phyloP scores from a whole-genome alignment of 768 basidiomycete genomes.

The Daedaleopsis nitida region DNA sequence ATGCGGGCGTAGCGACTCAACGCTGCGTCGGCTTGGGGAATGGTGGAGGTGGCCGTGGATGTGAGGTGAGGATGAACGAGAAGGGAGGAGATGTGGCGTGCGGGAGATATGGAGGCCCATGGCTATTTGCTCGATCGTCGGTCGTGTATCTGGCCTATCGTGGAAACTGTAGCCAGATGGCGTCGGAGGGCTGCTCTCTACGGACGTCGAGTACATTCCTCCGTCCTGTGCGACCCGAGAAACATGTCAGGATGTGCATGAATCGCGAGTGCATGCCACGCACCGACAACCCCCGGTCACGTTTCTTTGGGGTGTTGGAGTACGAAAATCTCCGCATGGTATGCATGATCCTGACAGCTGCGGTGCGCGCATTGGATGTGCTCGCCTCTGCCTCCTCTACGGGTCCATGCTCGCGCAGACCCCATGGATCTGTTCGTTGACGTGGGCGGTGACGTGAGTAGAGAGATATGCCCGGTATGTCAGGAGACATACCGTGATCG shows the following conservation, averaged over 20 bases:
- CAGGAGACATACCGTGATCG: slow-evolving; percentile 2
- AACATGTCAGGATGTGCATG: background rate
- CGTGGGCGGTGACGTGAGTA: background rate
- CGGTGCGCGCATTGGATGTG: slow-evolving; percentile 13
- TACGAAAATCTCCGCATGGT: slow-evolving; percentile 20
- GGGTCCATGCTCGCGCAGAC: background rate
- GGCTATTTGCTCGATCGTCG: slow-evolving; percentile 75
- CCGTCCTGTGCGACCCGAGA: slow-evolving; percentile 11
- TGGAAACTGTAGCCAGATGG: slow-evolving; percentile 37
- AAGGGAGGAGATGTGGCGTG: slow-evolving; percentile 67
- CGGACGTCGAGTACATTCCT: slow-evolving; percentile 30
- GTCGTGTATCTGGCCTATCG: slow-evolving; percentile 42
- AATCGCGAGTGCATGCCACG: background rate
- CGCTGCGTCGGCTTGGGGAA: slow-evolving; percentile 1
- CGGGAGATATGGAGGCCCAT: slow-evolving; percentile 81
- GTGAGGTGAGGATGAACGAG: slow-evolving; percentile 8
- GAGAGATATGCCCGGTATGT: no score
- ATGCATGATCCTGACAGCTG: slow-evolving; percentile 24
- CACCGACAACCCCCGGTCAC: slow-evolving; percentile 19
- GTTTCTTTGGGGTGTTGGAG: slow-evolving; percentile 17
- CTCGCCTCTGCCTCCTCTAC: slow-evolving; percentile 5
- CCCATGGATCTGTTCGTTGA: slow-evolving; percentile 9
- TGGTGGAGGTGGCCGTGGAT: slow-evolving; percentile 2
- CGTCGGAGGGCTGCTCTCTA: slow-evolving; percentile 25
- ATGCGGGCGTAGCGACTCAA: slow-evolving; percentile 8